Evolutionary conservation across 2,329 filamentous ascomycete species (phyloP).

Genomic region (Epichloe baconii): DNA sequence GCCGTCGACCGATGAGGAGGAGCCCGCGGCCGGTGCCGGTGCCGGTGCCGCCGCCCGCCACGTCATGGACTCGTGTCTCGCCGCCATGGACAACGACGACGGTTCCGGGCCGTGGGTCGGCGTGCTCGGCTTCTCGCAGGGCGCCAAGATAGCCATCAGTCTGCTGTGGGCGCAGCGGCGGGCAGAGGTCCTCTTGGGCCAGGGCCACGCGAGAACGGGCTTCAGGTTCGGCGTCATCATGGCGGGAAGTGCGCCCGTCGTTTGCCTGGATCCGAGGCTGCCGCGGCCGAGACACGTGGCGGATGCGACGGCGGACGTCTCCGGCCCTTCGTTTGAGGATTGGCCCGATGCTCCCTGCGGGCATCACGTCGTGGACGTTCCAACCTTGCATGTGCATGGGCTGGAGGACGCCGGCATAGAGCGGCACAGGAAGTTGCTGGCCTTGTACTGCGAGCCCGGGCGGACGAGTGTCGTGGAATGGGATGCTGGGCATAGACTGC

Average conservation of each 20-base stretch:
- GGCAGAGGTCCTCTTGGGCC: background rate
- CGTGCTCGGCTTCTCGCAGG: conserved; percentile 54
- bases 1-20: conserved; percentile 33
- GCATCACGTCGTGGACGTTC: conserved; percentile 17
- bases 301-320: conserved; percentile 12
- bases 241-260: conserved; percentile 19
- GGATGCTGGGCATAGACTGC: conserved; percentile 59
- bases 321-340: conserved; percentile 14
- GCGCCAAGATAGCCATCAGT: conserved; percentile 47
- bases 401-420: conserved; percentile 48
- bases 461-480: conserved; percentile 52
- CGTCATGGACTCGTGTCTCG: conserved; percentile 25
- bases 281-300: conserved; percentile 36
- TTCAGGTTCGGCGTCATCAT: conserved; percentile 25
- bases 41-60: conserved; percentile 26
- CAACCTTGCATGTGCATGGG: conserved; percentile 29
- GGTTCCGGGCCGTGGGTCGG: conserved; percentile 46
- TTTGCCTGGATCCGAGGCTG: conserved; percentile 26
- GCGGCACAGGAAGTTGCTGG: conserved; percentile 33
- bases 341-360: conserved; percentile 36
- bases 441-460: conserved; percentile 44
- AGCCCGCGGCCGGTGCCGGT: conserved; percentile 31
- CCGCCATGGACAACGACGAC: conserved; percentile 35
- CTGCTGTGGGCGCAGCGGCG: conserved; percentile 47
- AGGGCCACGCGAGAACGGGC: background rate